phyloP scores from a whole-genome alignment of 352 stramenopile genomes.

The Blastocystis sp. region DNA sequence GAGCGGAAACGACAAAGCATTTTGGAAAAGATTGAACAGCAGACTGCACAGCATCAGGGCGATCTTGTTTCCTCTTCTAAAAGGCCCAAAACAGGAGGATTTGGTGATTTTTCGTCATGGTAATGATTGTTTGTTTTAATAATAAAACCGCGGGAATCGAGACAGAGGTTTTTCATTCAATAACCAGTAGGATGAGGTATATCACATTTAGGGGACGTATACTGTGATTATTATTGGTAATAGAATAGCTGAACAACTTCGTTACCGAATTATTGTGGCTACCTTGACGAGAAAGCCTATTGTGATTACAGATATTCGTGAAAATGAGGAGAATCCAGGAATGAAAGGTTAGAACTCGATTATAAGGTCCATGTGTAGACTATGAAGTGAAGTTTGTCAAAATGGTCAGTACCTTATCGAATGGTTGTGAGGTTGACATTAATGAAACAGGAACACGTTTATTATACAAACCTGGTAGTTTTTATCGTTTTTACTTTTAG shows the following conservation, averaged over 20 bases:
- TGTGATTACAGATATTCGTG: conserved; percentile 88
- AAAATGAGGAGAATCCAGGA: conserved; percentile 85
- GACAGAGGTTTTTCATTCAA: not conserved
- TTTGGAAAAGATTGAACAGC: conserved; percentile 65
- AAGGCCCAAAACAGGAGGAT: conserved; percentile 66
- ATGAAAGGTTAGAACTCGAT: conserved; percentile 68
- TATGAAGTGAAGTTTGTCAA: conserved; percentile 93
- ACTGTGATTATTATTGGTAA: not conserved
- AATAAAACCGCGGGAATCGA: not conserved
- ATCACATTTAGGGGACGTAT: conserved; percentile 55
- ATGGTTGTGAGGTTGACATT: conserved; percentile 94
- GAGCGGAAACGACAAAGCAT: conserved; percentile 67
- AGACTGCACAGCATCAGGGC: not conserved
- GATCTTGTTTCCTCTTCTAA: conserved; percentile 29
- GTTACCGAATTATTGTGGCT: conserved; percentile 83
- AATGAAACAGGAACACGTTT: conserved; percentile 96
- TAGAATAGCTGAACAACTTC: conserved; percentile 77
- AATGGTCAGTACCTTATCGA: conserved; percentile 90
- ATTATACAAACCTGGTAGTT: conserved; percentile 78
- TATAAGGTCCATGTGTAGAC: conserved; percentile 65
- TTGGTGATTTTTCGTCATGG: conserved; percentile 76
- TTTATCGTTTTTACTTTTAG: not conserved
- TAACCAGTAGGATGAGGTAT: conserved; percentile 51
- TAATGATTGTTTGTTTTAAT: conserved; percentile 64
- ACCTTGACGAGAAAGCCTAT: conserved; percentile 83